A percentile compares a stretch with the other conserved stretches of the same genome.
These are phyloP conservation scores for Annona cherimola DNA, from an alignment of 164 flowering plant genomes.

Conservation along the genomic window DNA sequence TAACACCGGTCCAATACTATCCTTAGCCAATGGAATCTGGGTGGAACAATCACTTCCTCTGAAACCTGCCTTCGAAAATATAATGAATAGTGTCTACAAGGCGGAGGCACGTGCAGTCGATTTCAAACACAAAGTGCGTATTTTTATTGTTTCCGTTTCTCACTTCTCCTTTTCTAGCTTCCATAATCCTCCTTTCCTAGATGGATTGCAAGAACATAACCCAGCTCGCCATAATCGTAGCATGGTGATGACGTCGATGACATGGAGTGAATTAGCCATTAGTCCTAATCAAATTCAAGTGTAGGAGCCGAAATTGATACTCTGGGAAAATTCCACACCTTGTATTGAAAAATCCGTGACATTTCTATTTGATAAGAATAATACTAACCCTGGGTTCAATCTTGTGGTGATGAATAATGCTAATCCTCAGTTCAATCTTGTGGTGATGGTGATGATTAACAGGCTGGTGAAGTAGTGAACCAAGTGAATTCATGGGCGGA, in stretches of 20 bases:
- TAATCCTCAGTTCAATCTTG: background rate
- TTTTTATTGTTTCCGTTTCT: background rate
- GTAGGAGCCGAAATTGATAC: too few relatives aligned
- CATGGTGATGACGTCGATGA: too few relatives aligned
- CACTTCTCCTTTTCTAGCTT: too few relatives aligned
- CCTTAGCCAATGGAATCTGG: conserved; percentile 61
- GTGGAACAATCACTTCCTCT: conserved; percentile 40
- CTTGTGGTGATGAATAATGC: background rate
- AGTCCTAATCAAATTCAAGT: too few relatives aligned
- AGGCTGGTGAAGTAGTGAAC: background rate
- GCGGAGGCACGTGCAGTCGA: conserved; percentile 42
- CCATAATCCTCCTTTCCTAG: too few relatives aligned
- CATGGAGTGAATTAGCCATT: too few relatives aligned
- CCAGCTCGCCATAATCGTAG: too few relatives aligned
- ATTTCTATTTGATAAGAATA: too few relatives aligned
- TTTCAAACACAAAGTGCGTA: conserved; percentile 49
- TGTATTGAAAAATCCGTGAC: too few relatives aligned
- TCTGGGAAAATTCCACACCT: too few relatives aligned
- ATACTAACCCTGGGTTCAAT: too few relatives aligned
- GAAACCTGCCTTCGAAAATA: conserved; percentile 41
- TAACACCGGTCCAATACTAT: conserved; percentile 53
- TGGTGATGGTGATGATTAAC: background rate
- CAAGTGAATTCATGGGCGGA: conserved; percentile 19
- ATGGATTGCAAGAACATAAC: too few relatives aligned
- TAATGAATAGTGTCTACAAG: conserved; percentile 40